Evolutionary conservation across 2,329 filamentous ascomycete genomes (phyloP).

Genomic region (Fusarium sacchari): DNA sequence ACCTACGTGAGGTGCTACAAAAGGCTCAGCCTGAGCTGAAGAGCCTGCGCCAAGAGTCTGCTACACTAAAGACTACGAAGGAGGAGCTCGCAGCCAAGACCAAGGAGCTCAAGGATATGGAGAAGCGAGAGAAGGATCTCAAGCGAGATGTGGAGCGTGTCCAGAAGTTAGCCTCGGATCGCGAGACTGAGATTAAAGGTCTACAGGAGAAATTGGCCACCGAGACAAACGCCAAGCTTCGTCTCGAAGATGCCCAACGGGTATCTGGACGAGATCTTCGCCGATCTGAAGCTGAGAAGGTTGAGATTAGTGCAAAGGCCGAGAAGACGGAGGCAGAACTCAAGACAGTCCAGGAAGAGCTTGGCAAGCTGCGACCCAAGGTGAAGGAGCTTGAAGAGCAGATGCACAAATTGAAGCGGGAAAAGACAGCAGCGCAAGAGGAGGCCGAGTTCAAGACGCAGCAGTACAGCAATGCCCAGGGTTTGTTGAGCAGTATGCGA

Average conservation of each 20-base stretch:
- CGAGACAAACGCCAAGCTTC: constrained; percentile 76
- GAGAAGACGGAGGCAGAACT: constrained; percentile 80
- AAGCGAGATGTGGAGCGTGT: constrained; percentile 76
- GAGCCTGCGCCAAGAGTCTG: constrained; percentile 79
- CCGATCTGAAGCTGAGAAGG: constrained; percentile 79
- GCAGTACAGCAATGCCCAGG: constrained; percentile 87
- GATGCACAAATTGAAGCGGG: constrained; percentile 71
- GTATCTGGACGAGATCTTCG: constrained; percentile 81
- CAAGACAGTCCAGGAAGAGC: constrained; percentile 76
- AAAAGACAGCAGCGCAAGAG: constrained; percentile 75
- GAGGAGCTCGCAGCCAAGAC: constrained; percentile 73
- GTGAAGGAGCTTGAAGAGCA: constrained; percentile 79
- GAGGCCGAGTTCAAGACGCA: constrained; percentile 86
- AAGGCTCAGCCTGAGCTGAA: constrained; percentile 89
- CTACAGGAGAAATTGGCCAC: constrained; percentile 82
- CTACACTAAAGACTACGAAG: constrained; percentile 76
- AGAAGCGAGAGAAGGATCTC: constrained; percentile 84
- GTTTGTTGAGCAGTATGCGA: constrained; percentile 88
- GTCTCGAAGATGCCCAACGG: constrained; percentile 82
- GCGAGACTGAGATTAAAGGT: constrained; percentile 79
- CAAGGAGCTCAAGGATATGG: constrained; percentile 76
- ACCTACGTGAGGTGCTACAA: constrained; percentile 80
- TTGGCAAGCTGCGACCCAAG: constrained; percentile 70
- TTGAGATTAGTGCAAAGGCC: constrained; percentile 76
- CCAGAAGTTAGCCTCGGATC: constrained; percentile 76